These are phyloP conservation scores for Cornus controversa DNA, from an alignment of 148 eudicot genomes.

Conservation along the genomic window DNA sequence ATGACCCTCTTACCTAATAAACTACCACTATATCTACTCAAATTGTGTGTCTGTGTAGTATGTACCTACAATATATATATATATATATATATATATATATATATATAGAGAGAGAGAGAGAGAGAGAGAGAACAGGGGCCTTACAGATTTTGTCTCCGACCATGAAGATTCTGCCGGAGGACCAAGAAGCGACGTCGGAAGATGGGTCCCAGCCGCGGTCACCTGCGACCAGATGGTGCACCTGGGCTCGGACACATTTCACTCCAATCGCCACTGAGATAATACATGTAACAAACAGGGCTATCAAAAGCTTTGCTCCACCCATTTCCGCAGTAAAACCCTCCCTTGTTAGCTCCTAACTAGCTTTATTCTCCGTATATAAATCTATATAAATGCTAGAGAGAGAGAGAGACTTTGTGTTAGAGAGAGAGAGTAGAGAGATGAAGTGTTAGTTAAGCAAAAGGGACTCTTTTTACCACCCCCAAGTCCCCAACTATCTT, in stretches of 20 bases:
- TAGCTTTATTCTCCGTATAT: neutral
- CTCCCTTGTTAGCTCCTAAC: neutral
- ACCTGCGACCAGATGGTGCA: conserved; percentile 63
- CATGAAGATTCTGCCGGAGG: conserved; percentile 44
- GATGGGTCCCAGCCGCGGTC: conserved; percentile 64
- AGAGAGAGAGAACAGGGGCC: conserved; percentile 15
- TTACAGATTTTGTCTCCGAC: conserved; percentile 77
- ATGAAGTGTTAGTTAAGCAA: neutral
- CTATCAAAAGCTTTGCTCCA: conserved; percentile 7
- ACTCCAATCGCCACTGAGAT: conserved; percentile 21
- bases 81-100: too few relatives aligned
- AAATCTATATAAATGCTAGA: neutral
- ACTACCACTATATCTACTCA: too few relatives aligned
- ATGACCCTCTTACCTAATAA: too few relatives aligned
- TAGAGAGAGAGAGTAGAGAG: neutral
- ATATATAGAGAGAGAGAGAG: neutral
- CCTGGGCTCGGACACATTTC: conserved; percentile 29
- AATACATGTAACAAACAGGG: conserved; percentile 5
- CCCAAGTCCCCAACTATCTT: too few relatives aligned
- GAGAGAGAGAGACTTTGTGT: neutral
- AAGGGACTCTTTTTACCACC: neutral
- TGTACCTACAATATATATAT: too few relatives aligned
- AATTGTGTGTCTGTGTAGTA: too few relatives aligned
- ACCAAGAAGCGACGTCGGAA: conserved; percentile 52
- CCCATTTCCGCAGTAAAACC: neutral